Conservation (phyloP, 2,329 filamentous ascomycete genomes). For the Exophiala lecanii-corni region DNA sequence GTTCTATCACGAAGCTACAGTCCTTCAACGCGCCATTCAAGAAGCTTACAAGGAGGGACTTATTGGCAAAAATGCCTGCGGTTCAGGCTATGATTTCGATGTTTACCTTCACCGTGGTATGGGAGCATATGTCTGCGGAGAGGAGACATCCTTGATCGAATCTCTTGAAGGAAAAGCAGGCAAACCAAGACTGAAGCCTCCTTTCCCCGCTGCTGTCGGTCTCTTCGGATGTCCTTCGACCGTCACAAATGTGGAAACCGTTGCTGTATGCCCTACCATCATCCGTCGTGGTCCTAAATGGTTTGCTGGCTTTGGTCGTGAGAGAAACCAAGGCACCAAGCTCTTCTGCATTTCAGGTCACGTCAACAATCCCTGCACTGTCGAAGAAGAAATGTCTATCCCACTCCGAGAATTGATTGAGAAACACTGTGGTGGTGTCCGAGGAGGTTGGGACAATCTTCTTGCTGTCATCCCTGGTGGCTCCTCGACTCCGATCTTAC, state of each 20-base stretch:
- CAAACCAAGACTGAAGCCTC: slow-evolving; percentile 97
- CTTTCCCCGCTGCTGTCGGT: slow-evolving; percentile 94
- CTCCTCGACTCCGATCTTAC: slow-evolving; percentile 92
- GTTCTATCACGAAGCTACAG: slow-evolving; percentile 91
- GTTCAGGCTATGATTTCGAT: slow-evolving; percentile 95
- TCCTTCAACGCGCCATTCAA: slow-evolving; percentile 92
- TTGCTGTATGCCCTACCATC: slow-evolving; percentile 93
- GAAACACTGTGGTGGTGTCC: slow-evolving; percentile 94
- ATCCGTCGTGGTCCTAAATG: slow-evolving; percentile 85
- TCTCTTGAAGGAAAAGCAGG: slow-evolving; percentile 97
- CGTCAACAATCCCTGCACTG: slow-evolving; percentile 96
- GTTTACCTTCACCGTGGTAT: slow-evolving; percentile 94
- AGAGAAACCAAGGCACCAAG: slow-evolving; percentile 96
- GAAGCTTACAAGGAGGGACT: slow-evolving; percentile 92
- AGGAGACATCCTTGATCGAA: slow-evolving; percentile 97
- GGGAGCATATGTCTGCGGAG: slow-evolving; percentile 95
- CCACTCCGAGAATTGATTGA: slow-evolving; percentile 93
- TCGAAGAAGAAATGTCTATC: slow-evolving; percentile 99
- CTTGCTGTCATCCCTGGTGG: slow-evolving; percentile 92
- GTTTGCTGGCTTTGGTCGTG: slow-evolving; percentile 91
- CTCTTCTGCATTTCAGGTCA: slow-evolving; percentile 97
- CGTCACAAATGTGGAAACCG: slow-evolving; percentile 95
- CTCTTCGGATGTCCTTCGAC: slow-evolving; percentile 97
- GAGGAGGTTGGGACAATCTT: slow-evolving; percentile 96
- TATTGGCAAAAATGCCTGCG: slow-evolving; percentile 97